A percentile compares a stretch with the other conserved stretches of the same genome.
These are phyloP conservation scores for Hyphopichia homilentoma DNA, from an alignment of 805 yeast genomes.

Conservation along the genomic window DNA sequence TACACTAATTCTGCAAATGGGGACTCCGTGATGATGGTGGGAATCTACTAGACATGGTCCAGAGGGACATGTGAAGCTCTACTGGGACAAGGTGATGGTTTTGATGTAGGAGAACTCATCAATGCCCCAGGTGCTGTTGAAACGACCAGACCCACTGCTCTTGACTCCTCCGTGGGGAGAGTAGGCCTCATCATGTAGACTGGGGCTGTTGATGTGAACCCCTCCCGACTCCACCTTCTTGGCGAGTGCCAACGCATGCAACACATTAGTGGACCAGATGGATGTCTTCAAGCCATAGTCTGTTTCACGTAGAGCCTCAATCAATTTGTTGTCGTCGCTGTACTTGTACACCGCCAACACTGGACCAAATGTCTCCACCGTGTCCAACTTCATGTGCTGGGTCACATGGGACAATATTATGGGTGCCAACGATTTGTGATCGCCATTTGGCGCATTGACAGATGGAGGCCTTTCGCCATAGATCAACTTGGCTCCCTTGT, in stretches of 20 bases:
- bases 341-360: slow-evolving; percentile 29
- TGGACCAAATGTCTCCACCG: slow-evolving; percentile 44
- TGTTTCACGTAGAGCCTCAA: slow-evolving; percentile 21
- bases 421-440: slow-evolving; percentile 15
- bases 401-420: slow-evolving; percentile 29
- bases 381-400: slow-evolving; percentile 21
- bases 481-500: slow-evolving; percentile 32
- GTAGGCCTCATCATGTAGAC: slow-evolving; percentile 32
- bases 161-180: slow-evolving; percentile 47
- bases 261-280: slow-evolving; percentile 36
- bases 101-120: slow-evolving; percentile 37
- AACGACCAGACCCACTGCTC: slow-evolving; percentile 34
- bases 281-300: slow-evolving; percentile 39
- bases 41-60: too few species aligned
- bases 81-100: slow-evolving; percentile 25
- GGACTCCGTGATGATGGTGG: too few species aligned
- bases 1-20: slow-evolving; percentile 1
- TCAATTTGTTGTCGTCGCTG: slow-evolving; percentile 11
- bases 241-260: slow-evolving; percentile 31
- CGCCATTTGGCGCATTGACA: slow-evolving; percentile 1
- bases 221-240: slow-evolving; percentile 36
- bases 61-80: too few species aligned
- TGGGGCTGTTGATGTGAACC: slow-evolving; percentile 33
- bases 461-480: slow-evolving; percentile 13
- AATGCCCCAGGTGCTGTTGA: slow-evolving; percentile 41